Evolutionary conservation across 768 basidiomycete species (phyloP), one percentile per base, ranked within the genome.

Genomic region (Amanita inopinata): DNA sequence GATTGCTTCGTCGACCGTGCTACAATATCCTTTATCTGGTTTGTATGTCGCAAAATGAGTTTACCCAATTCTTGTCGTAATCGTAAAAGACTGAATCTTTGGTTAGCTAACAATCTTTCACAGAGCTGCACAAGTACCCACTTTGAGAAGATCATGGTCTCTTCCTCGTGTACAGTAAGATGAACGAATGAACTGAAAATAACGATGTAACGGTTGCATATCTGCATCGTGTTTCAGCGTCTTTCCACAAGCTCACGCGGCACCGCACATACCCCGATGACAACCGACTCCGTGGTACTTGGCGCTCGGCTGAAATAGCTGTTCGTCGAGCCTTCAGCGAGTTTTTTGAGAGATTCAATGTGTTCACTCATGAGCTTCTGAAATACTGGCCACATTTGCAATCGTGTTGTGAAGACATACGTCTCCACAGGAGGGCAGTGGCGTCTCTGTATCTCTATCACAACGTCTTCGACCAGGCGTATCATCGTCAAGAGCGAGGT

Each of bases 91-190:
- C 94, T 98, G 46, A 8, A 38, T n/a, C n/a, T n/a, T n/a, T n/a
- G 42, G 41, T 30, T 39, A 35, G 1, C 23, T 25, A 32, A 40
- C 51, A 11, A 8, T 11, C 17, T 9, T 23, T 22, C 11, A 31
- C 2, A 3, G 3, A 15, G 8, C 4, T 7, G 5, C n/a, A 23
- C 3, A 10, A 10, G 7, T 22, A 56, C 79, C 51, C 55, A 94
- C 94, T 92, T 92, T 17, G 84, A 78, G 55, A 96, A 96, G 35
- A 98, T 85, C 92, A 97, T 96, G 6, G 88, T 88, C 57, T 96
- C 93, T 51, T 96, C 90, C 31, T 79, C 82, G 47, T 86, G 82
- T 28, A 74, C 74, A 2, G 86, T 88, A 49, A 99, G 63, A 20
- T 77, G 74, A 15, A 93, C 78, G 49, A 92, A 78, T 2, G 83